Conservation (phyloP, 139 green algal species). For the Trebouxia sp. region DNA sequence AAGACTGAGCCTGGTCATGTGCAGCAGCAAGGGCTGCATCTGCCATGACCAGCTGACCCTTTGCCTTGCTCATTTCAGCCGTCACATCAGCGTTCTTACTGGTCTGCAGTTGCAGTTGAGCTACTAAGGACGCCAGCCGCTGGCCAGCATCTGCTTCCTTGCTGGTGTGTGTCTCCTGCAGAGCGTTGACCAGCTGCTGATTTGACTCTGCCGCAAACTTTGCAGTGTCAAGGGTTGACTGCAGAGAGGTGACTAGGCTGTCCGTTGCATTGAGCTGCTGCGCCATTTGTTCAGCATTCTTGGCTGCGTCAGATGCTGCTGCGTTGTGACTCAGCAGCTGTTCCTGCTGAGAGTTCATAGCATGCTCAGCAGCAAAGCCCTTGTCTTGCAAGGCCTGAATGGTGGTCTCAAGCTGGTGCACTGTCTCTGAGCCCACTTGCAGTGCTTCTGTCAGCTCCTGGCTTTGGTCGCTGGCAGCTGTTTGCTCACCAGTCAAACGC, state of each 20-base stretch:
- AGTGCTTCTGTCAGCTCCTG: neutral
- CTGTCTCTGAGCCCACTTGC: neutral
- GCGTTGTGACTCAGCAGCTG: neutral
- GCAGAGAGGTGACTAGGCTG: neutral
- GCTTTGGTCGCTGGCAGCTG: neutral
- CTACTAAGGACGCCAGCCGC: neutral
- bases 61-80: neutral
- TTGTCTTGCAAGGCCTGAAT: neutral
- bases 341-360: conserved; percentile 14
- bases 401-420: neutral
- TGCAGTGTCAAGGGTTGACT: neutral
- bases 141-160: neutral
- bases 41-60: neutral
- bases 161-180: neutral
- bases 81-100: neutral
- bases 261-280: neutral
- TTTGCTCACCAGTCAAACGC: neutral
- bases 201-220: neutral
- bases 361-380: conserved; percentile 18
- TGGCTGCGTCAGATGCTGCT: neutral
- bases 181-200: neutral
- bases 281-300: neutral
- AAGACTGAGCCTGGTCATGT: neutral
- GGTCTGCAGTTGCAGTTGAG: neutral
- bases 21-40: neutral